Evolutionary conservation across 495 filamentous ascomycete species (phyloP).

Genomic region (Hypoxylon lienhwacheense): DNA sequence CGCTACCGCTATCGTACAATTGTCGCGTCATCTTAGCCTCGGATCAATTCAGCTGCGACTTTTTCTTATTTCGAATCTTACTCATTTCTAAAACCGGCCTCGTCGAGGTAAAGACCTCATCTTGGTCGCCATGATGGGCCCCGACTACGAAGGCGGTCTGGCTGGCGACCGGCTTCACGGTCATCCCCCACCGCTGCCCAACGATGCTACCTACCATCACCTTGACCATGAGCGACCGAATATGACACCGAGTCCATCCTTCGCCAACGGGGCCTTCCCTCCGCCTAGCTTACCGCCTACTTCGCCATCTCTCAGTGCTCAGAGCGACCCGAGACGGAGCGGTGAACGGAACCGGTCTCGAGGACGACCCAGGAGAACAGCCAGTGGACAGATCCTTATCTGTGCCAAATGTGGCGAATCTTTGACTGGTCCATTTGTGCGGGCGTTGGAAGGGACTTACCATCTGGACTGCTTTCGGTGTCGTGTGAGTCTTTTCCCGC

Average conservation of each 20-base stretch:
- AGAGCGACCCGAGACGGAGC: slow-evolving; percentile 43
- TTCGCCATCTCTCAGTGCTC: slow-evolving; percentile 48
- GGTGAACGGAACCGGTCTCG: slow-evolving; percentile 53
- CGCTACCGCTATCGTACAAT: slow-evolving; percentile 23
- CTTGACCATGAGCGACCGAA: slow-evolving; percentile 43
- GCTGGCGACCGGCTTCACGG: slow-evolving; percentile 39
- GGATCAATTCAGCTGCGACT: slow-evolving; percentile 20
- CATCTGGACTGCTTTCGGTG: slow-evolving; percentile 99
- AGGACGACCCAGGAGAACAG: slow-evolving; percentile 48
- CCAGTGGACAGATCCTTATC: slow-evolving; percentile 59
- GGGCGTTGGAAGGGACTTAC: slow-evolving; percentile 87
- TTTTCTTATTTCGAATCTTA: slow-evolving; percentile 6
- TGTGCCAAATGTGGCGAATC: slow-evolving; percentile 88
- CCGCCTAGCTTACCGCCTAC: slow-evolving; percentile 38
- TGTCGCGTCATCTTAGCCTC: slow-evolving; percentile 26
- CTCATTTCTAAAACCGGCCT: slow-evolving; percentile 8
- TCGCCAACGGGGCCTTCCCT: slow-evolving; percentile 42
- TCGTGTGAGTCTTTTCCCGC: slow-evolving; percentile 63
- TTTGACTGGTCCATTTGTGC: slow-evolving; percentile 93
- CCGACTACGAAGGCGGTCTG: slow-evolving; percentile 42
- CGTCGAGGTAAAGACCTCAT: slow-evolving; percentile 27
- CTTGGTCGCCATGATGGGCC: slow-evolving; percentile 41
- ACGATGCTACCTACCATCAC: slow-evolving; percentile 38
- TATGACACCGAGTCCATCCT: slow-evolving; percentile 42
- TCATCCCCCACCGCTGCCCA: slow-evolving; percentile 33